Evolutionary conservation across 768 basidiomycete species (phyloP), one percentile per base, ranked within the genome.

Genomic region (Mycena capillaripes): DNA sequence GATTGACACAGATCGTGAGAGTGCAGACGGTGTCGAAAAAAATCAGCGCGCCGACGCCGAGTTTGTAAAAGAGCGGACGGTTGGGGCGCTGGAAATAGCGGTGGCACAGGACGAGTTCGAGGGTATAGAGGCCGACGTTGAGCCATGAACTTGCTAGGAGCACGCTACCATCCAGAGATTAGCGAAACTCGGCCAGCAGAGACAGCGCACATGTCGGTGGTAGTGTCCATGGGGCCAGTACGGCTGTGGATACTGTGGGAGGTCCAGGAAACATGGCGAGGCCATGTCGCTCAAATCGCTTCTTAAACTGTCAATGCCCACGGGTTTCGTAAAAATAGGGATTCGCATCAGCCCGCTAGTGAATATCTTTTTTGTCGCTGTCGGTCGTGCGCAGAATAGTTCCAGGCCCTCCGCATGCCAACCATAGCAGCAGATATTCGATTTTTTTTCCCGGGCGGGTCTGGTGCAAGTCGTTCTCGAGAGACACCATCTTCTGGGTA

Each of bases 1-100:
- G 32, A 17, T 68, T 68, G 34, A 59, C 19, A 25, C 56, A 68
- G 42, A 44, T 44, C 3, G 42, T 44, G 42, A 44, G 42, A 44
- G 42, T 44, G 42, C 42, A 44, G 42, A 44, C 19, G 42, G 42
- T 44, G 42, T 44, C 42, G 42, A 44, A 44, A 44, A 44, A 44
- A 44, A 44, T 44, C 42, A 44, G 42, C 42, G 42, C 42, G 42
- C 42, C 17, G 42, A 44, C 42, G 42, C 42, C 42, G 42, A 19
- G 16, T 44, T 44, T 44, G 42, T 44, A 44, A 19, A 44, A 17
- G 10, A 44, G 19, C 19, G 42, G 42, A 14, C 42, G 42, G 42
- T 44, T 44, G 16, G 42, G 42, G 42, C 42, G 42, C 42, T 44
- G 42, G 42, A 44, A 44, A 17, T 44, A 44, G 19, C 42, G 42